phyloP scores from a whole-genome alignment of 306 rosid species.

The Prunus dulcis region DNA sequence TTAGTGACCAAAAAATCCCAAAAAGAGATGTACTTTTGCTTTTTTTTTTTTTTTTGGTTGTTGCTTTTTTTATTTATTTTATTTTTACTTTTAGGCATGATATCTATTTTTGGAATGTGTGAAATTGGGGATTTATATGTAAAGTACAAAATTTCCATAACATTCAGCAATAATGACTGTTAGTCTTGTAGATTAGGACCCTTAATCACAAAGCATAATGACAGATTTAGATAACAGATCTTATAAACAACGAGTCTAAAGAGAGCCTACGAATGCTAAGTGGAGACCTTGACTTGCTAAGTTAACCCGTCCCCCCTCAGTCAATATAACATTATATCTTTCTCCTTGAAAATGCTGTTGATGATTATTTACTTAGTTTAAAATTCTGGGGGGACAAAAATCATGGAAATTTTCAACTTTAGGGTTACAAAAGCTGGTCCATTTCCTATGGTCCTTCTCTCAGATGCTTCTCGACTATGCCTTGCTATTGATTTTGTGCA shows the following conservation, averaged over 20 bases:
- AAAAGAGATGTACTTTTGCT: slow-evolving; percentile 41
- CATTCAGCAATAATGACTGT: slow-evolving; percentile 36
- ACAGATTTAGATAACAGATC: slow-evolving; percentile 10
- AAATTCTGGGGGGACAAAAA: slow-evolving; percentile 9
- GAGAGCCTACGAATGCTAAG: background rate
- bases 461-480: slow-evolving; percentile 27
- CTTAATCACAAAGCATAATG: slow-evolving; percentile 1
- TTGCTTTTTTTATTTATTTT: background rate
- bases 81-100: slow-evolving; percentile 36
- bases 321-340: slow-evolving; percentile 6
- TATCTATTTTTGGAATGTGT: slow-evolving; percentile 21
- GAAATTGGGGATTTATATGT: slow-evolving; percentile 17
- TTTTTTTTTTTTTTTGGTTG: background rate
- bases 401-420: slow-evolving; percentile 15
- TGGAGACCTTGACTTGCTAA: background rate
- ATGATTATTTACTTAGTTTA: background rate
- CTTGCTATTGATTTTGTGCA: background rate
- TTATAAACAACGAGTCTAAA: background rate
- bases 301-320: background rate
- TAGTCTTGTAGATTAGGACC: slow-evolving; percentile 32
- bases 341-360: slow-evolving; percentile 33
- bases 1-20: slow-evolving; percentile 25
- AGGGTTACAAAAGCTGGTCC: slow-evolving; percentile 6
- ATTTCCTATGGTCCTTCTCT: slow-evolving; percentile 6
- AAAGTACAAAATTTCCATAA: slow-evolving; percentile 43